phyloP scores from a whole-genome alignment of 2,329 filamentous ascomycete genomes.

The Periconia sp. region DNA sequence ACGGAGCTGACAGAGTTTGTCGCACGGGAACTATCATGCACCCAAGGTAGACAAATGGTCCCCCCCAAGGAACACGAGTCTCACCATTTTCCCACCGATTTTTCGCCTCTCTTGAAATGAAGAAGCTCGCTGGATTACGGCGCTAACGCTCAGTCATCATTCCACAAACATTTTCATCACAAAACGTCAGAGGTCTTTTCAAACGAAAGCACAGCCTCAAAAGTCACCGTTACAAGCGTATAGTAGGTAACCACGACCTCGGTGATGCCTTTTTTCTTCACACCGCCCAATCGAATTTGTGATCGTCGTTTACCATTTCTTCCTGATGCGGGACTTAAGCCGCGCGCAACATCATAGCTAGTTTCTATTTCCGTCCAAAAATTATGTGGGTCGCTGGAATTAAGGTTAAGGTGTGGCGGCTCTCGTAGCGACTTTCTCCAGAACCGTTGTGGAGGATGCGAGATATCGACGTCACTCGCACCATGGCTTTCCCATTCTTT shows the following conservation, averaged over 20 bases:
- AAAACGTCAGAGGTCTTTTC: not conserved
- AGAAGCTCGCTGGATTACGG: not conserved
- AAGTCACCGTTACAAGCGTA: not conserved
- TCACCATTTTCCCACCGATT: no score
- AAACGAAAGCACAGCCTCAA: not conserved
- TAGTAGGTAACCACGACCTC: not conserved
- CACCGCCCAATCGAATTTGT: no score
- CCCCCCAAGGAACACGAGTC: no score
- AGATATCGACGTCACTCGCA: no score
- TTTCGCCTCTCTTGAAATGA: not conserved
- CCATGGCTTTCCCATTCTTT: no score
- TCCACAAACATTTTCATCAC: not conserved
- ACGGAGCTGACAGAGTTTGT: no score
- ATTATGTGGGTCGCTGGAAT: constrained; percentile 3
- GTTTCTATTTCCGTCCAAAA: not conserved
- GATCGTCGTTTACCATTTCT: no score
- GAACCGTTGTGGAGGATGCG: no score
- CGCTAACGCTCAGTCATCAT: constrained; percentile 4
- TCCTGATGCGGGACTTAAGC: not conserved
- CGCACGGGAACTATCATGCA: no score
- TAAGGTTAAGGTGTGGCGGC: constrained; percentile 14
- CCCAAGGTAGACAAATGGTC: no score
- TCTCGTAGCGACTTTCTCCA: no score
- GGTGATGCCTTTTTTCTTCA: no score
- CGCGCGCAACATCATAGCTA: not conserved